Conservation (phyloP, 768 basidiomycete genomes). For the Sarcodon aspratus region DNA sequence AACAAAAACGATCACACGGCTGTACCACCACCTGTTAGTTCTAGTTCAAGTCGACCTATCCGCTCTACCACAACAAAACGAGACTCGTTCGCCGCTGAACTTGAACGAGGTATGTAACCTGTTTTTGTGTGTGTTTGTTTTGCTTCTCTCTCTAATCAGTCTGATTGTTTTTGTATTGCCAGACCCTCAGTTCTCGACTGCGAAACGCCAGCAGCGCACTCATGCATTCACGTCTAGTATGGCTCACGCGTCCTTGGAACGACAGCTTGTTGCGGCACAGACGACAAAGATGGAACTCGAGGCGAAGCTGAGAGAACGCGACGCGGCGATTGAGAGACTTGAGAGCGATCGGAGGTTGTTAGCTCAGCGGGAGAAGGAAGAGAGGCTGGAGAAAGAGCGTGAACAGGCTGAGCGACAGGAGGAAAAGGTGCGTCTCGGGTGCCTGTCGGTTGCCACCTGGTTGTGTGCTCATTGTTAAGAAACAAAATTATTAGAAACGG, state of each 20-base stretch:
- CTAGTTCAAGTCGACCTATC: neutral
- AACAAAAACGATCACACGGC: too few relatives aligned
- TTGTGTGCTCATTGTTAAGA: neutral
- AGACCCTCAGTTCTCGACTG: constrained; percentile 57
- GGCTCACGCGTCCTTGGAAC: constrained; percentile 50
- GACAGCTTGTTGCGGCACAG: constrained; percentile 54
- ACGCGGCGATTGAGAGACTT: constrained; percentile 47
- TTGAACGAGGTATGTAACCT: constrained; percentile 41
- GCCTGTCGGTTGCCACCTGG: neutral
- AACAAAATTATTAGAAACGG: neutral
- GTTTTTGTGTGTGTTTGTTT: neutral
- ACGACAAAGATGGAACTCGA: constrained; percentile 55
- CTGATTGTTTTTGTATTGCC: constrained; percentile 1
- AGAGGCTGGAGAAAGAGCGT: constrained; percentile 54
- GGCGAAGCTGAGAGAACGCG: constrained; percentile 55
- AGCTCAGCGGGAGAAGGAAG: constrained; percentile 55
- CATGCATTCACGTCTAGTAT: constrained; percentile 53
- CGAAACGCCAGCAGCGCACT: constrained; percentile 58
- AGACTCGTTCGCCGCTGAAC: constrained; percentile 55
- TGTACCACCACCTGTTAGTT: too few relatives aligned
- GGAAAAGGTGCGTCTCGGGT: constrained; percentile 43
- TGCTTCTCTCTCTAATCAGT: neutral
- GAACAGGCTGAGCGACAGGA: constrained; percentile 38
- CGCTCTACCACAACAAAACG: constrained; percentile 36
- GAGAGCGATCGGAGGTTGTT: constrained; percentile 63